Evolutionary conservation across 331 rosid genomes (phyloP), one percentile per base, ranked within the genome.

Genomic region (Pyrus hybrid): DNA sequence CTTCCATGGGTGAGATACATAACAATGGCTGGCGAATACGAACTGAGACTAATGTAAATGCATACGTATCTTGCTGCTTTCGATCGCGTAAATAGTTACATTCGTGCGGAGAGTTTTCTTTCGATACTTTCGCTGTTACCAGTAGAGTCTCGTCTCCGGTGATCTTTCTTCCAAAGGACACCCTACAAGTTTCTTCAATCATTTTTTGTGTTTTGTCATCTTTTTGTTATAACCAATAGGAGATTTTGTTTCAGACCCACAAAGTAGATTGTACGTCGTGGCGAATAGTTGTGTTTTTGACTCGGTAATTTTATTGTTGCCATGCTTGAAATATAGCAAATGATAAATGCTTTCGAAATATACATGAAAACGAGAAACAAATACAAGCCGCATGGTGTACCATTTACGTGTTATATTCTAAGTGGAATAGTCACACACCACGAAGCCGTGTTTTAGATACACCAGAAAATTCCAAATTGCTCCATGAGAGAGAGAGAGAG

Each of bases 1-100:
- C 85, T 82, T 82, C 85, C 85, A 63, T 82, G 85, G 85, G 85
- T 82, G 82, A 73, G 85, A 43, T 82, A 82, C 80, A 82, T 82
- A 68, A 82, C 85, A 74, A 82, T 72, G 79, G 85, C 85, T 1
- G 85, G 82, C 5, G 85, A 82, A 63, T 82, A 82, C 57, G 82
- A 82, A 64, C 73, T 82, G 63, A 82, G 85, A 68, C 80, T 73
- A 45, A 73, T 73, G 54, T 81, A 58, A 76, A 76, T 66, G 75
- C 69, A 20, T 54, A 28, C 23, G 16, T 30, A 49, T 62, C 33
- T 18, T 70, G 41, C 63, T 30, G 8, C 71, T 4, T 62, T 22
- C 81, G 32, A 13, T 77, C 18, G 18, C 71, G 81, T 70, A 78
- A 63, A 71, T 76, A 80, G 41, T 49, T 73, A 51, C 71, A 57